Conservation (phyloP, 495 filamentous ascomycete species). For the Cairneyella variabilis region DNA sequence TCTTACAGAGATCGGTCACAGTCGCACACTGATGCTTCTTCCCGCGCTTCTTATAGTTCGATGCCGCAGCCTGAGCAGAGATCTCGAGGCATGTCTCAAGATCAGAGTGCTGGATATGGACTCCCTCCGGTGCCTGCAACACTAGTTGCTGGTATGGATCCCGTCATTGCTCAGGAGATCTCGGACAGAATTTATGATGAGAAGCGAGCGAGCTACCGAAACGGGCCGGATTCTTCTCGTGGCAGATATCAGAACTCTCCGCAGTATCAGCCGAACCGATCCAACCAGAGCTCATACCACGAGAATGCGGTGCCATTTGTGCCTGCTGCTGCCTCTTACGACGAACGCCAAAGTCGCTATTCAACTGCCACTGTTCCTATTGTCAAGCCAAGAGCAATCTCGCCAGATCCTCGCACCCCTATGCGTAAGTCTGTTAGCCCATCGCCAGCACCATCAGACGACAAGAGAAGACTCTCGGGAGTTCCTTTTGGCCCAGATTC, state of each 20-base stretch:
- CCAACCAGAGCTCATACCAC: constrained; percentile 15
- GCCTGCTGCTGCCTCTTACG: constrained; percentile 16
- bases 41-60: constrained; percentile 19
- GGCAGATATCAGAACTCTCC: constrained; percentile 15
- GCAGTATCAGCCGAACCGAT: constrained; percentile 20
- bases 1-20: constrained; percentile 18
- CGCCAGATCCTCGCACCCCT: constrained; percentile 59
- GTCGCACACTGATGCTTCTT: constrained; percentile 1
- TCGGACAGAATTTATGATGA: constrained; percentile 48
- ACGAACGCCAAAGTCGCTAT: constrained; percentile 21
- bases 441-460: constrained; percentile 51
- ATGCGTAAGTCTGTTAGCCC: constrained; percentile 77
- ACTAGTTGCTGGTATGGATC: constrained; percentile 67
- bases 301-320: constrained; percentile 13
- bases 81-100: constrained; percentile 7
- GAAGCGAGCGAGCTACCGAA: constrained; percentile 25
- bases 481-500: constrained; percentile 88
- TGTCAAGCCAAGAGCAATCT: constrained; percentile 47
- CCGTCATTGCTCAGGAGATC: constrained; percentile 51
- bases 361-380: constrained; percentile 18
- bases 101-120: constrained; percentile 10
- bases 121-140: constrained; percentile 56
- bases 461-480: constrained; percentile 51
- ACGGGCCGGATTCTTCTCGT: constrained; percentile 10
- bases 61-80: constrained; percentile 15